Conservation (phyloP, 2,329 filamentous ascomycete species). For the Neonectria neomacrospora region DNA sequence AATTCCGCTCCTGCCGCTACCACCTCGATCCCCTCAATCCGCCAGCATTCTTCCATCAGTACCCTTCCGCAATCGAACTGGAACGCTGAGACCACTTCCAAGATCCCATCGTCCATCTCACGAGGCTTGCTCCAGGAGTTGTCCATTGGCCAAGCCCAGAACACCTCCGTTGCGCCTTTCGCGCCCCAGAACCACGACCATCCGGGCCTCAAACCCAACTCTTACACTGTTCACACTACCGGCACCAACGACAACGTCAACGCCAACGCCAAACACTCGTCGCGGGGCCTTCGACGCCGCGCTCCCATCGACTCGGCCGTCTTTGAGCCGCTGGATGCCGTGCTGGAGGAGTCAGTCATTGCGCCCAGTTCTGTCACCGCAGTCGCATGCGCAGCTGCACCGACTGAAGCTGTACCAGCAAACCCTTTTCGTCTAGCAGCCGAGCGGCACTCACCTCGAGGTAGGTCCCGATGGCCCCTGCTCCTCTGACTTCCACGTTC, state of each 20-base stretch:
- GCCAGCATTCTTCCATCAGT: constrained; percentile 19
- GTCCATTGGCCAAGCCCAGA: constrained; percentile 41
- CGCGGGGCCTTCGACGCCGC: constrained; percentile 45
- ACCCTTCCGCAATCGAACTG: background rate
- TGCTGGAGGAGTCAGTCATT: constrained; percentile 45
- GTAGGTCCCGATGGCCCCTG: constrained; percentile 27
- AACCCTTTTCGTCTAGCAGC: constrained; percentile 8
- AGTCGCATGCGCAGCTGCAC: constrained; percentile 10
- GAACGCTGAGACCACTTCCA: constrained; percentile 26
- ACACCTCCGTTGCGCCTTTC: constrained; percentile 34
- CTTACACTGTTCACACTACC: background rate
- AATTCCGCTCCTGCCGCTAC: constrained; percentile 13
- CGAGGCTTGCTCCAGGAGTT: constrained; percentile 45
- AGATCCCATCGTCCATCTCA: constrained; percentile 31
- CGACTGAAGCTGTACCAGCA: constrained; percentile 14
- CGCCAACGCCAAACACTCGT: constrained; percentile 30
- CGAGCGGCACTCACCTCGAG: constrained; percentile 21
- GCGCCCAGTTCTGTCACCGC: constrained; percentile 17
- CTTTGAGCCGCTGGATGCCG: constrained; percentile 49
- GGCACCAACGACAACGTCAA: background rate
- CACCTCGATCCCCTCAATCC: constrained; percentile 23
- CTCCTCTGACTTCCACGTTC: background rate
- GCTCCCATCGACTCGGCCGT: constrained; percentile 46
- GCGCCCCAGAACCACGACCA: constrained; percentile 18
- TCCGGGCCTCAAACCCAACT: constrained; percentile 8